Base-by-base conservation (phyloP, 2,329 filamentous ascomycete genomes). In the Trichoderma sp. region DNA sequence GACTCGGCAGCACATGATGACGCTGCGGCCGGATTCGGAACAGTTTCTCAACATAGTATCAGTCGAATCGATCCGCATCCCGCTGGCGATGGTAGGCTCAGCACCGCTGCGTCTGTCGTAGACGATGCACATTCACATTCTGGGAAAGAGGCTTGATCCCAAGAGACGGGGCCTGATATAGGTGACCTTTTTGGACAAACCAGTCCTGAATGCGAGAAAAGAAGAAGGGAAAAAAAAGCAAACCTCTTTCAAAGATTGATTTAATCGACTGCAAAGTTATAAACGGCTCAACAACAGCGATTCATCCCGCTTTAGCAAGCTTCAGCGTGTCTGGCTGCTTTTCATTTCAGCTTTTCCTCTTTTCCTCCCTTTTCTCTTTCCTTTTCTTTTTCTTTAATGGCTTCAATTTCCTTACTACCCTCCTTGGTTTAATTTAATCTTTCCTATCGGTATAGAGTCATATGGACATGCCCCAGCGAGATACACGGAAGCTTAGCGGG, bases 11-110 rank as follows among this genome's bases (percentile, higher is more conserved):
- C 80, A 50, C 83, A 80, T 21, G 86, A 87, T 27, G 88, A 90
- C 65, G 85, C 87, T 41, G 87, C 89, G 8, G 87, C 88, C 1
- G 91, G 86, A 74, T 87, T 88, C 72, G 90, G 91, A 24, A 86
- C 86, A 73, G 91, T 92, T 27, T 85, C 88, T 75, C 89, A 91
- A 41, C 89, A 91, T 74, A 89, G 85, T 75, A 88, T 91, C 75
- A 89, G 84, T 79, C 86, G 87, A 33, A 85, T 91, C 24, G 89
- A 91, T 71, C 88, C 87, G 6, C 84, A 85, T 27, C 82, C 84
- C 50, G 82, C 80, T 4, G 81, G 84, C 9, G 81, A 86, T 11
- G 86, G 90, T 76, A 83, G 89, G 29, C 81, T 90, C 2, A 89
- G 88, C 24, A 88, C 86, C 77, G 85, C 88, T 7, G 90, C 90